phyloP scores from a whole-genome alignment of 176 grass and related monocot genomes.

The Bolboschoenus planiculmis region DNA sequence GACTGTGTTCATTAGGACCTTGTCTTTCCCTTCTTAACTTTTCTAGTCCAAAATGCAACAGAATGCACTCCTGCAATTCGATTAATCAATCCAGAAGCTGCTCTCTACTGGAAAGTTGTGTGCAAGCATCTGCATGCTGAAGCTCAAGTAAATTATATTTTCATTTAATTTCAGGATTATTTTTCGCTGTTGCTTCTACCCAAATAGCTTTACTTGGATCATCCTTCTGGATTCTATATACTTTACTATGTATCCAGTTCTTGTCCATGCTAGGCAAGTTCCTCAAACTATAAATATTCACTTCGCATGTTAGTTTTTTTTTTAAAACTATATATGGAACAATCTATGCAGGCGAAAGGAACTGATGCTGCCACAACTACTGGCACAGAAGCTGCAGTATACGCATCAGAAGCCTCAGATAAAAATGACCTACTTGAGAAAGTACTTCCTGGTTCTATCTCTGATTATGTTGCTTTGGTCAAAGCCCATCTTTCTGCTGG shows the following conservation, averaged over 20 bases:
- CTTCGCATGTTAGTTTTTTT: not conserved
- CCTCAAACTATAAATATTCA: not conserved
- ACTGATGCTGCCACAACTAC: conserved; percentile 81
- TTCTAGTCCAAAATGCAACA: conserved; percentile 28
- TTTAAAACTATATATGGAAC: not conserved
- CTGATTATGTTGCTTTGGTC: conserved; percentile 73
- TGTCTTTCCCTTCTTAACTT: not conserved
- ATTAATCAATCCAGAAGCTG: conserved; percentile 76
- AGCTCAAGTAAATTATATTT: conserved; percentile 65
- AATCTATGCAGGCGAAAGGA: conserved; percentile 64
- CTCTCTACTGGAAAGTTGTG: conserved; percentile 84
- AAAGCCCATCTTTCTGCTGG: conserved; percentile 93
- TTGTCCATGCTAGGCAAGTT: not conserved
- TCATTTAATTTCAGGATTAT: conserved; percentile 2
- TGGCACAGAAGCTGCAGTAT: conserved; percentile 86
- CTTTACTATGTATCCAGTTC: conserved; percentile 4
- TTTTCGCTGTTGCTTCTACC: not conserved
- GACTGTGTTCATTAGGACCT: not conserved
- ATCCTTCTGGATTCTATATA: conserved; percentile 19
- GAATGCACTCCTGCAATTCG: conserved; percentile 41
- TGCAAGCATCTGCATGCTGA: conserved; percentile 85
- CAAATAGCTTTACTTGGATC: conserved; percentile 13
- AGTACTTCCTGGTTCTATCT: conserved; percentile 74
- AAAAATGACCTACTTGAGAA: conserved; percentile 82
- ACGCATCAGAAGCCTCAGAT: conserved; percentile 94